Evolutionary conservation across 169 alveolate species (phyloP).

Genomic region (Cryptosporidium ryanae): DNA sequence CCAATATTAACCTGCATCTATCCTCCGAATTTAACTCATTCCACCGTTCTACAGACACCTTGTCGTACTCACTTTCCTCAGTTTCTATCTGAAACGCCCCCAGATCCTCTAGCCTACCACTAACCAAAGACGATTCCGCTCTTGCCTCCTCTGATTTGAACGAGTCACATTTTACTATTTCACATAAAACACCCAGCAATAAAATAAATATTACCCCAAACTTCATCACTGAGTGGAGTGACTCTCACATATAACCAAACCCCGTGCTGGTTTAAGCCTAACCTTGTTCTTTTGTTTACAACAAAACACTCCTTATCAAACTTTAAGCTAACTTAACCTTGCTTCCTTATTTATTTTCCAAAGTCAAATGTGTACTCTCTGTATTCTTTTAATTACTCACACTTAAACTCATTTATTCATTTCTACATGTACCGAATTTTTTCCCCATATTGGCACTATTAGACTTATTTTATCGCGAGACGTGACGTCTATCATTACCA

Average conservation of each 20-base stretch:
- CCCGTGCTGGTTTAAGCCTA: not conserved
- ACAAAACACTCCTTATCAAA: not conserved
- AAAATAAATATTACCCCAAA: not conserved
- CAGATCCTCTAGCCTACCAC: constrained; percentile 13
- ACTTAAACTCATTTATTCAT: too few species aligned
- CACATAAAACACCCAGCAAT: constrained; percentile 1
- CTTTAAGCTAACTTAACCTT: not conserved
- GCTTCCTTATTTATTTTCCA: too few species aligned
- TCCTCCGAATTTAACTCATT: constrained; percentile 23
- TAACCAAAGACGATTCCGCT: too few species aligned
- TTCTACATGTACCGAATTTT: not conserved
- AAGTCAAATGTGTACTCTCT: too few species aligned
- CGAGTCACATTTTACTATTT: not conserved
- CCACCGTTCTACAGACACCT: constrained; percentile 6
- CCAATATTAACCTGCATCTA: constrained; percentile 46
- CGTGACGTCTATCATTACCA: not conserved
- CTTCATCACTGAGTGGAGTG: constrained; percentile 25
- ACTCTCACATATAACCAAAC: not conserved
- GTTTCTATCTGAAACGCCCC: not conserved
- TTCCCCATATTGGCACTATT: not conserved
- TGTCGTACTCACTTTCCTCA: constrained; percentile 38
- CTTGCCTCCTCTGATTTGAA: too few species aligned
- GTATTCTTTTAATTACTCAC: too few species aligned
- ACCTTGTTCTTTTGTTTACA: not conserved
- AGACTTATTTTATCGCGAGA: not conserved